A percentile compares a stretch with the other conserved stretches of the same genome.
phyloP scores from a whole-genome alignment of 2,329 filamentous ascomycete species.

The Madurella mycetomatis region DNA sequence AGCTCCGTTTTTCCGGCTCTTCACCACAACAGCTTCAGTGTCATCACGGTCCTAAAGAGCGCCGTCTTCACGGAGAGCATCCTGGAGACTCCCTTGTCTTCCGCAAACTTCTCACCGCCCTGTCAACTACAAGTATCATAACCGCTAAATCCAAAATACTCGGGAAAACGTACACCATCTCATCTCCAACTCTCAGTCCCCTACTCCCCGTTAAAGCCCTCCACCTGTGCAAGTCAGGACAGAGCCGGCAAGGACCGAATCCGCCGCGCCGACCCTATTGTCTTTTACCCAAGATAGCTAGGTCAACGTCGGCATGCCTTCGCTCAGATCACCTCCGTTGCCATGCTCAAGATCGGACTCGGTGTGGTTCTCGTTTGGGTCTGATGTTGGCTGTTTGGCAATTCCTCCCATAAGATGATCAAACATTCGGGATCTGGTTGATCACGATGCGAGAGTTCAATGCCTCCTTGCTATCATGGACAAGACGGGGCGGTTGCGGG shows the following conservation, averaged over 20 bases:
- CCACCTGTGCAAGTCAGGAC: slow-evolving; percentile 75
- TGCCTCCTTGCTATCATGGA: slow-evolving; percentile 63
- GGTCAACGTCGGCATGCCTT: slow-evolving; percentile 71
- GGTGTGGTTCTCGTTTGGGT: slow-evolving; percentile 78
- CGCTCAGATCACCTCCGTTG: slow-evolving; percentile 70
- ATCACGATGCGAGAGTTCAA: slow-evolving; percentile 83
- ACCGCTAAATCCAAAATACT: slow-evolving; percentile 68
- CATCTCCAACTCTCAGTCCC: slow-evolving; percentile 78
- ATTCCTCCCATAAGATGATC: slow-evolving; percentile 65
- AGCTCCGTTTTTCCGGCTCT: slow-evolving; percentile 78
- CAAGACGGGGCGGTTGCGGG: slow-evolving; percentile 70
- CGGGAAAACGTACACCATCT: slow-evolving; percentile 73
- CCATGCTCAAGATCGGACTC: slow-evolving; percentile 71
- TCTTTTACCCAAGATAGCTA: slow-evolving; percentile 69
- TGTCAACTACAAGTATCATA: slow-evolving; percentile 35
- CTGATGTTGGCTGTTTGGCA: slow-evolving; percentile 77
- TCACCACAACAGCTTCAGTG: slow-evolving; percentile 83
- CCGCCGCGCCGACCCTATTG: slow-evolving; percentile 61
- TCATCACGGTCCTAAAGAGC: too few relatives aligned
- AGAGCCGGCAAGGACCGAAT: slow-evolving; percentile 59
- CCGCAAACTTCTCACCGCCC: slow-evolving; percentile 48
- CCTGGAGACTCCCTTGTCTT: slow-evolving; percentile 66
- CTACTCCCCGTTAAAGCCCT: slow-evolving; percentile 66
- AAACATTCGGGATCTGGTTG: slow-evolving; percentile 66
- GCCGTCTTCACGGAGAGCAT: too few relatives aligned